Conservation (phyloP, 2,329 filamentous ascomycete genomes). For the Penicillium sp. region DNA sequence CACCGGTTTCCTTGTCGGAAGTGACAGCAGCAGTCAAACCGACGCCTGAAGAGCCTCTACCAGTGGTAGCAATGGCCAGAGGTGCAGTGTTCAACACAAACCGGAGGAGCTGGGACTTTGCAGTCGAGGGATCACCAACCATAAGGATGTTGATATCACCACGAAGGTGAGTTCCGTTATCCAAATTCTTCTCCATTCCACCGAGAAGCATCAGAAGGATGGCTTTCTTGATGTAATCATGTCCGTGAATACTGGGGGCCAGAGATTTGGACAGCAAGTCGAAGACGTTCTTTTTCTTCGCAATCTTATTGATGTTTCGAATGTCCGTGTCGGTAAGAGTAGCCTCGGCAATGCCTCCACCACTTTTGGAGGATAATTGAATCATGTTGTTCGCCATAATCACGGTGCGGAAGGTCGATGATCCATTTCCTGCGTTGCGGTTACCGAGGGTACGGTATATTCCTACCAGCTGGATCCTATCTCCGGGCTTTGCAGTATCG, state of each 20-base stretch:
- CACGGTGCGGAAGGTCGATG: slow-evolving; percentile 90
- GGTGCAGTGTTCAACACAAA: slow-evolving; percentile 98
- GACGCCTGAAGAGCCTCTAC: slow-evolving; percentile 93
- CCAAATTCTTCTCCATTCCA: slow-evolving; percentile 97
- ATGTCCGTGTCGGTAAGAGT: slow-evolving; percentile 96
- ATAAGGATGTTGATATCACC: slow-evolving; percentile 99
- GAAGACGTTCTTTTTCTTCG: slow-evolving; percentile 92
- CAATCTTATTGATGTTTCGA: slow-evolving; percentile 95
- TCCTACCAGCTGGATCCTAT: slow-evolving; percentile 94
- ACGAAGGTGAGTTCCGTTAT: slow-evolving; percentile 95
- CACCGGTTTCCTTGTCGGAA: slow-evolving; percentile 94
- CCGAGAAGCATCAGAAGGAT: slow-evolving; percentile 93
- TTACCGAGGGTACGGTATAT: slow-evolving; percentile 94
- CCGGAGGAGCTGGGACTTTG: slow-evolving; percentile 95
- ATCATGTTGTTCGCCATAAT: slow-evolving; percentile 95
- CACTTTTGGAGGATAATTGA: slow-evolving; percentile 91
- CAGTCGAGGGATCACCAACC: slow-evolving; percentile 97
- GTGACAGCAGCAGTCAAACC: slow-evolving; percentile 97
- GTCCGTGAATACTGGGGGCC: slow-evolving; percentile 93
- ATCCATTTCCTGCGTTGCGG: slow-evolving; percentile 85
- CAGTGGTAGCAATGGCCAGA: slow-evolving; percentile 93
- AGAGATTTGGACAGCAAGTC: slow-evolving; percentile 91
- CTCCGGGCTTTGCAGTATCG: slow-evolving; percentile 90
- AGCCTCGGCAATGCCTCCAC: slow-evolving; percentile 87
- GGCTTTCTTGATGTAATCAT: slow-evolving; percentile 97